Base-by-base conservation (phyloP, 495 filamentous ascomycete species). In the Penicillium pulvis region DNA sequence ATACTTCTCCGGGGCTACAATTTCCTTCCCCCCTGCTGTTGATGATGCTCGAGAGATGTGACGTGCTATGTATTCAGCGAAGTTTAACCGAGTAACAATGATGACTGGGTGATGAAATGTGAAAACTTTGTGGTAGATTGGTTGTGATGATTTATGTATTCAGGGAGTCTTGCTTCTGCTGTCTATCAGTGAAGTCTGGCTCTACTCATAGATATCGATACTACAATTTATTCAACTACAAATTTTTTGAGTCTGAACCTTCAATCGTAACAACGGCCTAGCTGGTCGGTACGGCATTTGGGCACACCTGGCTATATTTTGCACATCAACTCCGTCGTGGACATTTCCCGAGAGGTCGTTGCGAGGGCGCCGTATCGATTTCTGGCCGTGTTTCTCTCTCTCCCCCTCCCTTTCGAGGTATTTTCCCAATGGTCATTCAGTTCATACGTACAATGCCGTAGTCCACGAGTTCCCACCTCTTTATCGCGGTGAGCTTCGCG, bases 81-180 rank as follows among this genome's bases (percentile, higher is more conserved):
- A 9, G 24, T 55, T 12, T 53, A 31, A 35, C 39, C 28, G n/a
- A 45, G 50, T 42, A 41, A 35, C 36, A 52, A 26, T 53, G 56
- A 49, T 33, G 43, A 42, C 48, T 26, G 45, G 45, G 52, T 28
- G 39, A 59, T 55, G 47, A 42, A 28, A 35, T 59, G 10, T 50
- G 49, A 52, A 28, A 48, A 60, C 58, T 26, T 33, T n/a, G 54
- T 56, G 58, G 39, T 55, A 48, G 42, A 53, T 56, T 19, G 52
- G 53, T 54, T 53, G 54, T 33, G 20, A 54, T 52, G 16, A 58
- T 60, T 51, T 60, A 56, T 51, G 53, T n/a, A 46, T 30, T 54
- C 30, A 24, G 55, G 23, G 46, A 44, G 41, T 42, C 31, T 17
- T 14, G 36, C 12, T 19, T 17, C 16, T 50, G 31, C 17, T 30